A percentile compares a stretch with the other conserved stretches of the same genome.
Conservation (phyloP, 345 rosid species). For the Gossypium bickii region DNA sequence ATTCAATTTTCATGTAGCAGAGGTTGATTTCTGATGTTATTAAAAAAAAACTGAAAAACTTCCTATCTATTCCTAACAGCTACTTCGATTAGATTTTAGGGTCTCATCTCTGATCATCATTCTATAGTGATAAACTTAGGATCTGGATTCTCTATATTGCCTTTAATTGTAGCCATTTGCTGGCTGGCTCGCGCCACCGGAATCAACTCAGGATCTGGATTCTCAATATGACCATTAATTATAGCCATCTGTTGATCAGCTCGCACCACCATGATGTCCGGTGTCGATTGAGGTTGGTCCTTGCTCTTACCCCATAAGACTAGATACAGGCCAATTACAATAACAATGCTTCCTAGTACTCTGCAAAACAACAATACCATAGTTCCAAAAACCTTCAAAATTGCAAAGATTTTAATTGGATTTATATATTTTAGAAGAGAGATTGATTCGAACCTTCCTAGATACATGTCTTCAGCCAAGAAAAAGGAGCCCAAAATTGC, state of each 20-base stretch:
- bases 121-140: background rate
- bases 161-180: background rate
- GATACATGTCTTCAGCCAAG: conserved; percentile 38
- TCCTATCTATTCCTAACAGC: background rate
- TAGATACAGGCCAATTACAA: conserved; percentile 8
- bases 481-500: conserved; percentile 49
- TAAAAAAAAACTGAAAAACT: background rate
- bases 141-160: background rate
- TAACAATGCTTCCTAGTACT: conserved; percentile 5
- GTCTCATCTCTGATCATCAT: background rate
- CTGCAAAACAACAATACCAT: background rate
- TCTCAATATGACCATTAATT: background rate
- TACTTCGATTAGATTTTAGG: background rate
- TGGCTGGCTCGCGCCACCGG: background rate
- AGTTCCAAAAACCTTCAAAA: background rate
- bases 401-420: background rate
- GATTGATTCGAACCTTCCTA: conserved; percentile 49
- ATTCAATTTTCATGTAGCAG: background rate
- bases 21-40: background rate
- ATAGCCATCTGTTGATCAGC: background rate
- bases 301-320: conserved; percentile 17
- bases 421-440: background rate
- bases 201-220: background rate
- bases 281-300: background rate
- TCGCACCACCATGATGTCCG: background rate